A percentile compares a stretch with the other conserved stretches of the same genome.
These are phyloP conservation scores for Penicillium decumbens DNA, from an alignment of 2,329 filamentous ascomycete genomes.

Conservation along the genomic window DNA sequence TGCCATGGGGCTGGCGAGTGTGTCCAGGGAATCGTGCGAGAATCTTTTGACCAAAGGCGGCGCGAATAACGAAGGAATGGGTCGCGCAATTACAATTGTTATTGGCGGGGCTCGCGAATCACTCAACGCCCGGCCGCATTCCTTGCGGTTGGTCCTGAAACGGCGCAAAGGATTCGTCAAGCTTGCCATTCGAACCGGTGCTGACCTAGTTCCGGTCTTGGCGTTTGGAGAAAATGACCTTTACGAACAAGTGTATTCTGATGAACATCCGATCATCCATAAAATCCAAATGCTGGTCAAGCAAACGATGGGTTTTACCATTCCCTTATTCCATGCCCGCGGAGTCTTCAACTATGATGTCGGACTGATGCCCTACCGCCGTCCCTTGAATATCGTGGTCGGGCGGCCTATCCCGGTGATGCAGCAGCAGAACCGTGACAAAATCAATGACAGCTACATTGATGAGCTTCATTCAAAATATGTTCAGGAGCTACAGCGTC, in stretches of 20 bases:
- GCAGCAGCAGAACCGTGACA: conserved; percentile 50
- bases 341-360: conserved; percentile 98
- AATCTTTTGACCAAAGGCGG: conserved; percentile 81
- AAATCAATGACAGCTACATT: conserved; percentile 69
- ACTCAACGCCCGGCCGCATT: conserved; percentile 76
- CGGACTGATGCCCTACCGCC: conserved; percentile 87
- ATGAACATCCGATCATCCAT: conserved; percentile 73
- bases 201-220: conserved; percentile 86
- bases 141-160: conserved; percentile 71
- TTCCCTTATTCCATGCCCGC: conserved; percentile 82
- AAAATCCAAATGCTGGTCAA: conserved; percentile 78
- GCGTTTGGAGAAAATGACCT: conserved; percentile 94
- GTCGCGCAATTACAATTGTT: conserved; percentile 93
- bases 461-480: conserved; percentile 77
- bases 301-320: conserved; percentile 81
- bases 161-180: conserved; percentile 91
- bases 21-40: conserved; percentile 86
- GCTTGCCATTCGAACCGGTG: conserved; percentile 84
- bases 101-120: conserved; percentile 89
- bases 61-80: conserved; percentile 73
- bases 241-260: conserved; percentile 81
- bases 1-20: conserved; percentile 77
- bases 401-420: conserved; percentile 72
- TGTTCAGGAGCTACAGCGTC: conserved; percentile 53
- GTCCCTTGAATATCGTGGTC: conserved; percentile 82